Conservation (phyloP, 2,329 filamentous ascomycete genomes). For the Aschersonia sp. region DNA sequence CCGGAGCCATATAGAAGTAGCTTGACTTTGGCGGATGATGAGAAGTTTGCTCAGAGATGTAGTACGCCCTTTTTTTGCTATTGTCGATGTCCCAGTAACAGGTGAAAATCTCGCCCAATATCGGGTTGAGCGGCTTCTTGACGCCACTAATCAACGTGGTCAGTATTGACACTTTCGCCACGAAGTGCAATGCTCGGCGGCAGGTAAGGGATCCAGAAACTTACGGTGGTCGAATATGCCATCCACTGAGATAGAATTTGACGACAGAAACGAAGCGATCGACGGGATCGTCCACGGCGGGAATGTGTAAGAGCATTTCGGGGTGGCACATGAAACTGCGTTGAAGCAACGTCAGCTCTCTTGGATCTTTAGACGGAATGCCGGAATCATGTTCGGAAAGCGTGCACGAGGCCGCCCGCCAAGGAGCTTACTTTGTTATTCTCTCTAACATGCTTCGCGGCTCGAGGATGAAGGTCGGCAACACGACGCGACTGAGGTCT, state of each 20-base stretch:
- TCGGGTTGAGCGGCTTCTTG: conserved; percentile 95
- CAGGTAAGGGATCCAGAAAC: conserved; percentile 17
- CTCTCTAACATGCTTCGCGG: conserved; percentile 95
- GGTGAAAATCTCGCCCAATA: conserved; percentile 86
- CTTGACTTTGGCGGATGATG: conserved; percentile 97
- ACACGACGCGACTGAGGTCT: conserved; percentile 82
- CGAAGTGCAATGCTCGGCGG: not conserved
- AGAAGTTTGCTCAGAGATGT: conserved; percentile 94
- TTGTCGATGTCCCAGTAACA: conserved; percentile 92
- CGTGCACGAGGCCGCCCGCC: too few relatives aligned
- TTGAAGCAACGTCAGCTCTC: not conserved
- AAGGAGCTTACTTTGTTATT: conserved; percentile 72
- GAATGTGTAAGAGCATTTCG: conserved; percentile 82
- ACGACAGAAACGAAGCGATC: conserved; percentile 88
- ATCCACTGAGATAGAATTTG: conserved; percentile 96
- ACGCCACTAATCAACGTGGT: conserved; percentile 51
- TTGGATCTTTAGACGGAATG: not conserved
- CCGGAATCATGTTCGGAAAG: not conserved
- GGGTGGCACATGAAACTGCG: conserved; percentile 97
- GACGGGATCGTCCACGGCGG: conserved; percentile 75
- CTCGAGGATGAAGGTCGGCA: conserved; percentile 96
- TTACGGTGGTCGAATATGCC: conserved; percentile 96
- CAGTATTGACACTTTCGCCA: not conserved
- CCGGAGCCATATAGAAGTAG: conserved; percentile 96
- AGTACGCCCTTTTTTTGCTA: conserved; percentile 67